Percentiles rank a stretch among this genome's conserved stretches.
These are phyloP conservation scores for Macrolepiota fuliginosa DNA, from an alignment of 768 basidiomycete species.

Conservation along the genomic window DNA sequence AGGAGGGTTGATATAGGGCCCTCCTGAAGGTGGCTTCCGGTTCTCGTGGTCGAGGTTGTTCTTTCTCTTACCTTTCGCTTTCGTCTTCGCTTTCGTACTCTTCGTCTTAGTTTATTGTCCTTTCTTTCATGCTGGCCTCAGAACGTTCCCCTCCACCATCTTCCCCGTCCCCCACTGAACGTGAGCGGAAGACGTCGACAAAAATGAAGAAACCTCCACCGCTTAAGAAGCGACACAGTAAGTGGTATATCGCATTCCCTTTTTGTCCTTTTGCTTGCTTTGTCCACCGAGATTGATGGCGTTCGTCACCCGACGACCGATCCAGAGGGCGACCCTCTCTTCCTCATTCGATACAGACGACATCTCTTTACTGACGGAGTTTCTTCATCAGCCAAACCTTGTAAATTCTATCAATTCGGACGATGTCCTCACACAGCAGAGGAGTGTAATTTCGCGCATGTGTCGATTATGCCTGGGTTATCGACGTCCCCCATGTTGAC, in stretches of 20 bases:
- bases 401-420: constrained; percentile 43
- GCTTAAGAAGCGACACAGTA: constrained; percentile 41
- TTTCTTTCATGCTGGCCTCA: not conserved
- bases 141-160: constrained; percentile 6
- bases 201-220: constrained; percentile 27
- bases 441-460: constrained; percentile 47
- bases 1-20: constrained; percentile 4
- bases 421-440: constrained; percentile 42
- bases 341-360: not conserved
- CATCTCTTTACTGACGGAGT: not conserved
- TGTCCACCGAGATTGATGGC: not conserved
- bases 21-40: not conserved
- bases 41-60: not conserved
- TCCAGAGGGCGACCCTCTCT: not conserved
- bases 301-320: not conserved
- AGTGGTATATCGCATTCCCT: constrained; percentile 6
- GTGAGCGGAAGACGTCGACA: constrained; percentile 20
- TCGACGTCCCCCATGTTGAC: not conserved
- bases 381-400: constrained; percentile 42
- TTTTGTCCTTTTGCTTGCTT: not conserved
- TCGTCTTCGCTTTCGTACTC: not conserved
- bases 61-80: not conserved
- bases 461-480: constrained; percentile 26
- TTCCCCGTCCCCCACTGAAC: constrained; percentile 9
- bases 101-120: constrained; percentile 1